phyloP scores from a whole-genome alignment of 768 basidiomycete species.

The Suillus subalutaceus region DNA sequence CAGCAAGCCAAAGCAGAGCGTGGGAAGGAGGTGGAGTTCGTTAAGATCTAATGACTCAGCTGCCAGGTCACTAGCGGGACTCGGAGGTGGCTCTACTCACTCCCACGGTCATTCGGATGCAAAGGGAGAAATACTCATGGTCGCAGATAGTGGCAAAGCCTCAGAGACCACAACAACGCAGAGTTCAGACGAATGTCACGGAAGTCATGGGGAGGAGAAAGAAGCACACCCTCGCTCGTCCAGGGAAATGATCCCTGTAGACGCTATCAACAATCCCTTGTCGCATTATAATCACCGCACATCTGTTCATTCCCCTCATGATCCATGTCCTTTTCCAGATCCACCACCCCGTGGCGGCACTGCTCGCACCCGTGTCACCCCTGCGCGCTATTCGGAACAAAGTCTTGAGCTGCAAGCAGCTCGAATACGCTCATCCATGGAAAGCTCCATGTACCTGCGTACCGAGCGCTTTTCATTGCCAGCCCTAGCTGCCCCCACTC shows the following conservation, averaged over 20 bases:
- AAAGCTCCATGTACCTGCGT: conserved; percentile 25
- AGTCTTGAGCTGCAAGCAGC: conserved; percentile 34
- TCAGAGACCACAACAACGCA: conserved; percentile 22
- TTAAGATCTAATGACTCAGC: conserved; percentile 26
- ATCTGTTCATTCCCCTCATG: conserved; percentile 24
- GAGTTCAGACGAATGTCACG: conserved; percentile 26
- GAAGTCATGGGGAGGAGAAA: conserved; percentile 26
- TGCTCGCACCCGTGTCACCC: conserved; percentile 15
- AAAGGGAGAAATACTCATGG: conserved; percentile 18
- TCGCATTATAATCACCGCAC: conserved; percentile 19
- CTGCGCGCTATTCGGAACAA: conserved; percentile 19
- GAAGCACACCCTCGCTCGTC: conserved; percentile 18
- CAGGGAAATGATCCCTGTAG: conserved; percentile 20
- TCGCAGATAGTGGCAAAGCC: conserved; percentile 14
- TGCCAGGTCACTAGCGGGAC: conserved; percentile 10
- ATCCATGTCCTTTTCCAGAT: conserved; percentile 14
- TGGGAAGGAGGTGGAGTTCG: conserved; percentile 29
- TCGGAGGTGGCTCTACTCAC: conserved; percentile 7
- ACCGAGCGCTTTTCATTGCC: conserved; percentile 35
- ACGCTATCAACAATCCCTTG: conserved; percentile 21
- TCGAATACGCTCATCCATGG: conserved; percentile 37
- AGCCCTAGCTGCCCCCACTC: conserved; percentile 15
- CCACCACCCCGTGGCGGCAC: conserved; percentile 11
- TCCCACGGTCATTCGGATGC: conserved; percentile 29
- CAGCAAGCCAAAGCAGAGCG: conserved; percentile 20